Percentiles rank a stretch among this genome's conserved stretches.
Evolutionary conservation across 2,329 filamentous ascomycete genomes (phyloP).

Genomic region (Lachnellula willkommii): DNA sequence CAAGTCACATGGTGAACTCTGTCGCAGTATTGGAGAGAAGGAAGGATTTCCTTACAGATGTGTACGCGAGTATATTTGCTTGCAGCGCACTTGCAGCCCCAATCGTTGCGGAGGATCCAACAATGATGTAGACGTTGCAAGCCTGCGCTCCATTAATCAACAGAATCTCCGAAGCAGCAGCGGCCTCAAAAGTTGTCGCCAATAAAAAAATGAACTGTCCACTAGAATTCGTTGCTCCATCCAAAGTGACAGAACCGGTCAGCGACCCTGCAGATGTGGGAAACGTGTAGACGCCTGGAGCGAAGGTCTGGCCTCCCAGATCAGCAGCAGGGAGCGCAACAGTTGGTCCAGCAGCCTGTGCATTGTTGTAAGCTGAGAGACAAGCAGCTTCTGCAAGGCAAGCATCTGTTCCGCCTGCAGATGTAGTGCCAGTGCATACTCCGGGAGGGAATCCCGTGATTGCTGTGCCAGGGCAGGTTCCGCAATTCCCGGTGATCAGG

Average conservation of each 20-base stretch:
- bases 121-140: conserved; percentile 20
- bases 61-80: conserved; percentile 10
- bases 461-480: conserved; percentile 11
- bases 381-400: conserved; percentile 10
- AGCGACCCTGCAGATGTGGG: conserved; percentile 1
- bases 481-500: conserved; percentile 7
- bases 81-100: background rate
- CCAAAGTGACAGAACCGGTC: conserved; percentile 8
- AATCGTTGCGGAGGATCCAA: conserved; percentile 17
- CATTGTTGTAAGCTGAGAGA: conserved; percentile 10
- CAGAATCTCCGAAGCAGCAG: conserved; percentile 6
- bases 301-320: conserved; percentile 4
- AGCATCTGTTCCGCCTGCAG: conserved; percentile 6
- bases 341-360: background rate
- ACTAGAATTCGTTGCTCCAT: conserved; percentile 12
- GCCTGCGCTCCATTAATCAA: conserved; percentile 18
- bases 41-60: background rate
- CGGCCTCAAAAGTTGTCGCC: conserved; percentile 9
- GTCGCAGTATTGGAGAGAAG: background rate
- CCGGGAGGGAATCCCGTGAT: conserved; percentile 9
- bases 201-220: conserved; percentile 20
- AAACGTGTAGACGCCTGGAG: conserved; percentile 12
- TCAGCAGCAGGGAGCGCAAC: conserved; percentile 1
- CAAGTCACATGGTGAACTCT: background rate
- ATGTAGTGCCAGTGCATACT: conserved; percentile 5